These are phyloP conservation scores for Thuidium tamariscinum DNA, from an alignment of 225 moss, liverwort and hornwort genomes.

Conservation along the genomic window DNA sequence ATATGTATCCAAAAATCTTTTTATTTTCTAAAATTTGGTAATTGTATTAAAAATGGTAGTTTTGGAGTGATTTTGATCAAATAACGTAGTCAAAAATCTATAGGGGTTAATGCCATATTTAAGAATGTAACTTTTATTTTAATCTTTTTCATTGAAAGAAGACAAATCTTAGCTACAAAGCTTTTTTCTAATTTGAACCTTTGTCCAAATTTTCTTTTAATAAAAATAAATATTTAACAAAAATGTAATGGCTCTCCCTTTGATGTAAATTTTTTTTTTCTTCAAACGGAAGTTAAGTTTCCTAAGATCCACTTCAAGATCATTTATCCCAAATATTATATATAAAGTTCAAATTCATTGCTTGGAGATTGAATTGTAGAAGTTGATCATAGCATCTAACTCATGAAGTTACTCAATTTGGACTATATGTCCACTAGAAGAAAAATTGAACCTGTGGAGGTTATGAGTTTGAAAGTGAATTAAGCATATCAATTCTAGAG, in stretches of 20 bases:
- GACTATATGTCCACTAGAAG: neutral
- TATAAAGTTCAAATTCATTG: neutral
- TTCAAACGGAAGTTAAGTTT: neutral
- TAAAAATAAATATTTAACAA: neutral
- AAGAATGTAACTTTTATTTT: neutral
- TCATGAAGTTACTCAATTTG: neutral
- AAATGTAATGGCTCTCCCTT: neutral
- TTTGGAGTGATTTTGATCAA: too few species aligned
- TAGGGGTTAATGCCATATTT: neutral
- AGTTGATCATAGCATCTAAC: neutral
- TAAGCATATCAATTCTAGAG: neutral
- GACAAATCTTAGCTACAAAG: neutral
- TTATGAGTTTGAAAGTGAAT: fast-evolving
- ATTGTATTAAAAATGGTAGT: too few species aligned
- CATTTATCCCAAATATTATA: neutral
- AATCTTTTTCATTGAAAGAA: neutral
- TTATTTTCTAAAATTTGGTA: too few species aligned
- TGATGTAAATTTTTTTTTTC: neutral
- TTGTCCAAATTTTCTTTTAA: fast-evolving
- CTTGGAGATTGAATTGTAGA: neutral
- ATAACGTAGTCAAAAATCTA: too few species aligned
- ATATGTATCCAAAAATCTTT: too few species aligned
- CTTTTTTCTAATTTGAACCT: neutral
- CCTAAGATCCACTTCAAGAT: fast-evolving
- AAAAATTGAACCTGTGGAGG: fast-evolving